A percentile compares a stretch with the other conserved stretches of the same genome.
phyloP scores from a whole-genome alignment of 2,329 filamentous ascomycete species.

The Xylaria multiplex region DNA sequence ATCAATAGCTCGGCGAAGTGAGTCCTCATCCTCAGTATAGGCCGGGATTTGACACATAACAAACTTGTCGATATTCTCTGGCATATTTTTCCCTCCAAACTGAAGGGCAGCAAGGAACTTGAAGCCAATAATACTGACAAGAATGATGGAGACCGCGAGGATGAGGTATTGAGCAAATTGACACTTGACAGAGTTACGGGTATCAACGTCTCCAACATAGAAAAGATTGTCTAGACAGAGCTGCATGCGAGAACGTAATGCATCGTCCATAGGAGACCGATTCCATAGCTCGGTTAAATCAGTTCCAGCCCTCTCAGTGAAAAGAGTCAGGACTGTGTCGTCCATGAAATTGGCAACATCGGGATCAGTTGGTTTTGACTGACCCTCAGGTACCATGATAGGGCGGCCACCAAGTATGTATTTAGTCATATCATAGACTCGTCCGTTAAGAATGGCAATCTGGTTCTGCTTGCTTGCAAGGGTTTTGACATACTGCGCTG shows the following conservation, averaged over 20 bases:
- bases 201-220: slow-evolving; percentile 91
- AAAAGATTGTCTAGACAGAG: slow-evolving; percentile 93
- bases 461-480: slow-evolving; percentile 70
- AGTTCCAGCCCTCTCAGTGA: slow-evolving; percentile 76
- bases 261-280: slow-evolving; percentile 67
- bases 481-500: slow-evolving; percentile 76
- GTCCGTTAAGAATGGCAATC: slow-evolving; percentile 80
- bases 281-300: slow-evolving; percentile 90
- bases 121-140: slow-evolving; percentile 86
- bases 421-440: slow-evolving; percentile 88
- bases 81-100: slow-evolving; percentile 88
- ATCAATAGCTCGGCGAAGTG: slow-evolving; percentile 94
- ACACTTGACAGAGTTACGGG: slow-evolving; percentile 85
- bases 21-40: slow-evolving; percentile 98
- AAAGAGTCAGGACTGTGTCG: slow-evolving; percentile 75
- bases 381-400: slow-evolving; percentile 65
- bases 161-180: slow-evolving; percentile 90
- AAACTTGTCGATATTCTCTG: slow-evolving; percentile 98
- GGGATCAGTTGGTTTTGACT: slow-evolving; percentile 55
- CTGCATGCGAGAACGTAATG: slow-evolving; percentile 73
- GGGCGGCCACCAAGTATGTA: slow-evolving; percentile 81
- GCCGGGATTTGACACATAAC: slow-evolving; percentile 97
- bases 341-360: slow-evolving; percentile 84
- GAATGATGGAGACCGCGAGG: slow-evolving; percentile 81
- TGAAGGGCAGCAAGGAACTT: slow-evolving; percentile 98